Base-by-base conservation (phyloP, 805 yeast species). In the Pichia cephalocereana region DNA sequence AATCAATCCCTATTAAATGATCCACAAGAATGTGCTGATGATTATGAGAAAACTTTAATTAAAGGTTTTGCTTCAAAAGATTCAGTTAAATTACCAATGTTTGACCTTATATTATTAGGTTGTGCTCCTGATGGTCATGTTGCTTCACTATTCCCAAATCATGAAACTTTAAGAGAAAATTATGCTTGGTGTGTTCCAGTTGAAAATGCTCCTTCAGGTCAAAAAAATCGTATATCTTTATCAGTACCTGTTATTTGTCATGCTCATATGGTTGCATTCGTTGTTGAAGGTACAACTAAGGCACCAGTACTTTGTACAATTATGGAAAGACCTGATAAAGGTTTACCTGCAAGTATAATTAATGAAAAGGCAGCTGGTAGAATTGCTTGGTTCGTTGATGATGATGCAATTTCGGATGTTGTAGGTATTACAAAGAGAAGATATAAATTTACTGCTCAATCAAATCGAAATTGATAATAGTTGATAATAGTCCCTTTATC, bases 121-220 rank as follows among this genome's bases (percentile, higher is more conserved):
- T 91, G 98, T 72, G 99, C 99, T 0, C 98, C 98, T 3, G 99
- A 91, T 66, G 99, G 99, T 23, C 99, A 91, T 66, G 86, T 88
- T 61, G 96, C 96, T 46, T 88, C 96, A n/a, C 75, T 91, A 48
- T 91, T 91, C 72, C 99, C 99, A 23, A 83, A 84, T 62, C 93
- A 86, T 60, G 93, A 86, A 56, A 83, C 86, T 48, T 71, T 91
- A 55, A 76, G 97, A 61, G 99, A 91, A 65, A 78, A 83, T 52
- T 76, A 84, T 56, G 97, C 97, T 1, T 91, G 98, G 97, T 90
- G 90, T 54, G 85, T 87, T 27, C 95, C 97, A 1, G 95, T 91
- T 8, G 83, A 79, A 53, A 84, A 88, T 50, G 95, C 97, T 0
- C 98, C 99, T 40, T 75, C 80, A 54, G 93, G 96, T 1, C 96